Percentiles rank a stretch among this genome's conserved stretches.
These are phyloP conservation scores for Nakaseomyces kungkrabaensis DNA, from an alignment of 1,139 yeast genomes.

Conservation along the genomic window DNA sequence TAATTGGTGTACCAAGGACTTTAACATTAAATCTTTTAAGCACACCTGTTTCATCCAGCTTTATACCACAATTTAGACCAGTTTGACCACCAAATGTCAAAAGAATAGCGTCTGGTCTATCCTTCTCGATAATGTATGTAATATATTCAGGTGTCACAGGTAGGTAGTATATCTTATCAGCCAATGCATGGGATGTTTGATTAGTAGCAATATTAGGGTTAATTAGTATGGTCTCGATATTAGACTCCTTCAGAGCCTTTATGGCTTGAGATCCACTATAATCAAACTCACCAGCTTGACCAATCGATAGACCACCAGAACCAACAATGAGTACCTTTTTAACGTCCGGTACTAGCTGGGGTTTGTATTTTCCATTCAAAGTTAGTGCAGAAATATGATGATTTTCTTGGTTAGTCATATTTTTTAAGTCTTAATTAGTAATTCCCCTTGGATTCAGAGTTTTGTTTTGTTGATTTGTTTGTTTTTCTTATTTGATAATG, in stretches of 20 bases:
- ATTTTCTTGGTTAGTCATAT: constrained; percentile 1
- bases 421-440: not conserved
- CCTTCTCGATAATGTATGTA: constrained; percentile 87
- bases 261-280: constrained; percentile 97
- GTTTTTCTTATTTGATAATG: not conserved
- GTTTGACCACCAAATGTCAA: constrained; percentile 99
- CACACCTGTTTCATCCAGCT: constrained; percentile 86
- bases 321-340: constrained; percentile 87
- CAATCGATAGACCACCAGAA: constrained; percentile 95
- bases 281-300: constrained; percentile 99
- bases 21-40: constrained; percentile 84
- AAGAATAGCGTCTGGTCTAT: constrained; percentile 89
- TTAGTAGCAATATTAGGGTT: constrained; percentile 97
- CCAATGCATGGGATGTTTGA: constrained; percentile 91
- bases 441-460: not conserved
- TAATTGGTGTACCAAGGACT: constrained; percentile 94
- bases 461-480: not conserved
- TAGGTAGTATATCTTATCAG: constrained; percentile 87
- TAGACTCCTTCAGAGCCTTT: constrained; percentile 87
- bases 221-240: constrained; percentile 74
- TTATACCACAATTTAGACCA: constrained; percentile 90
- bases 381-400: constrained; percentile 18
- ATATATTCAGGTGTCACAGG: constrained; percentile 97
- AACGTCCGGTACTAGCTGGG: constrained; percentile 62
- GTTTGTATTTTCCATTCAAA: constrained; percentile 18